Evolutionary conservation across 148 eudicot genomes (phyloP).

Genomic region (Vaccinium corymbosum): DNA sequence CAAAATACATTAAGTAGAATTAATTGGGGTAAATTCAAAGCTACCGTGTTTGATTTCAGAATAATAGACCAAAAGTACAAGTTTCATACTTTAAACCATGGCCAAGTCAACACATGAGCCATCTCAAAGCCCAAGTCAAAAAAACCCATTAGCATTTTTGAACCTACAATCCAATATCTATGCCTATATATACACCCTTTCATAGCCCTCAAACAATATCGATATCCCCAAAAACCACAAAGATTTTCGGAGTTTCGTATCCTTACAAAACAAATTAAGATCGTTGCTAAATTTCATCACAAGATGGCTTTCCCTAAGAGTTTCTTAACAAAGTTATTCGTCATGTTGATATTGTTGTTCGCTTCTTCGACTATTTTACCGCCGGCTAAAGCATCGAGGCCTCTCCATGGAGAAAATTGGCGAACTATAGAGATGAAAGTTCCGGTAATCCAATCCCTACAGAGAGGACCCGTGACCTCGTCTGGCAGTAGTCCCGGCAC

Average conservation of each 20-base stretch:
- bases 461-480: conserved; percentile 15
- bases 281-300: no score
- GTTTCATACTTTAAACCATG: not conserved
- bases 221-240: not conserved
- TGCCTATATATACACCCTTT: not conserved
- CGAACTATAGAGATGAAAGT: not conserved
- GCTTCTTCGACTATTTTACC: not conserved
- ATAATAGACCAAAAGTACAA: not conserved
- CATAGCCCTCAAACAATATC: not conserved
- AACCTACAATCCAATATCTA: not conserved
- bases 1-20: not conserved
- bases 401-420: conserved; percentile 7
- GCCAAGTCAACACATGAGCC: not conserved
- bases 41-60: not conserved
- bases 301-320: not conserved
- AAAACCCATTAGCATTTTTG: not conserved
- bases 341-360: not conserved
- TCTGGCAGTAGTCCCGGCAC: conserved; percentile 17
- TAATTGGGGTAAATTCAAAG: not conserved
- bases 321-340: not conserved
- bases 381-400: conserved; percentile 8
- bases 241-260: not conserved
- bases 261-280: not conserved
- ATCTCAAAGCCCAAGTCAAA: not conserved
- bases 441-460: conserved; percentile 13